Conservation (phyloP, 1,284 basidiomycete species). For the Trichosporon ovoides region DNA sequence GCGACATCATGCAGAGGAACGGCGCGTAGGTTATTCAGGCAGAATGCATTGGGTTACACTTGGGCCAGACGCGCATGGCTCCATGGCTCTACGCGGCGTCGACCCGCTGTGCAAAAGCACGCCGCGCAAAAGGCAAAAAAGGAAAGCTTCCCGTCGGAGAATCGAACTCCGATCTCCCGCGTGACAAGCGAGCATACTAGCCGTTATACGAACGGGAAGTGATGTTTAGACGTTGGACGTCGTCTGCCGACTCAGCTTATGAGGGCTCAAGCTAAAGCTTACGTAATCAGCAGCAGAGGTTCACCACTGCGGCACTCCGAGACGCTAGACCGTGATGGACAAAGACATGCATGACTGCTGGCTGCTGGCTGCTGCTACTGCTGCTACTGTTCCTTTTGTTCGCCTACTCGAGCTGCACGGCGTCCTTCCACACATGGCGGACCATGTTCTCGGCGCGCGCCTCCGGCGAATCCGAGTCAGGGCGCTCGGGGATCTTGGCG, state of each 20-base stretch:
- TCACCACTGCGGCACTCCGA: too few relatives aligned
- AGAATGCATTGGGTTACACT: background rate
- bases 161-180: slow-evolving; percentile 31
- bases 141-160: slow-evolving; percentile 28
- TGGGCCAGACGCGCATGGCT: too few relatives aligned
- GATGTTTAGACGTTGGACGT: background rate
- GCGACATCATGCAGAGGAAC: slow-evolving; percentile 9
- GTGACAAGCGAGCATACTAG: slow-evolving; percentile 39
- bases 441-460: slow-evolving; percentile 34
- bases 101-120: background rate
- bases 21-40: background rate
- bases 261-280: too few relatives aligned
- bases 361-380: background rate
- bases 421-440: slow-evolving; percentile 27
- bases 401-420: slow-evolving; percentile 16
- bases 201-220: slow-evolving; percentile 35
- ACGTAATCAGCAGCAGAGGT: too few relatives aligned
- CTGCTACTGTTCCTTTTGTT: background rate
- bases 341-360: too few relatives aligned
- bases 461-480: slow-evolving; percentile 21
- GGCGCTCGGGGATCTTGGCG: slow-evolving; percentile 3
- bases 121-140: background rate
- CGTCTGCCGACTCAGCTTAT: too few relatives aligned
- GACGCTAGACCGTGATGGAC: too few relatives aligned
- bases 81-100: too few relatives aligned